phyloP scores from a whole-genome alignment of 208 protist genomes.

The Phytomonas sp. region DNA sequence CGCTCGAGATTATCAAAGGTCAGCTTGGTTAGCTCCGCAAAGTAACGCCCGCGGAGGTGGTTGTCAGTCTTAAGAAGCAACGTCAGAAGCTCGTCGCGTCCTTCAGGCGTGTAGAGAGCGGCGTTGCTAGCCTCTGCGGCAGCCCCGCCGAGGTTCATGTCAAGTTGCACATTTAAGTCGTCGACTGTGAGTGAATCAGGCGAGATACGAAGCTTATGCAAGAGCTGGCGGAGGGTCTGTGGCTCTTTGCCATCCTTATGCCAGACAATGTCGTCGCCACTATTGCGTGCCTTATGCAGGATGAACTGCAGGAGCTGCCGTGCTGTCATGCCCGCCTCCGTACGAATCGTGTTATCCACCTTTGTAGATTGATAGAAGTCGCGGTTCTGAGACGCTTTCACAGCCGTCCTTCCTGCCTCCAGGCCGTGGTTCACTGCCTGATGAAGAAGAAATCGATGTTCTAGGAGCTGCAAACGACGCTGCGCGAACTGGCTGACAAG shows the following conservation, averaged over 20 bases:
- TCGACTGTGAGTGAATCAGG: conserved; percentile 91
- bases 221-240: conserved; percentile 77
- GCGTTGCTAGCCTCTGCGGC: conserved; percentile 4
- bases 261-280: conserved; percentile 90
- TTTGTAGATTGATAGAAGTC: conserved; percentile 95
- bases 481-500: conserved; percentile 78
- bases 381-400: conserved; percentile 78
- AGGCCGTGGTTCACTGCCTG: conserved; percentile 84
- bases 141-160: conserved; percentile 32
- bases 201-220: conserved; percentile 58
- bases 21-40: conserved; percentile 95
- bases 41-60: conserved; percentile 95
- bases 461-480: conserved; percentile 82
- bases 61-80: conserved; percentile 99
- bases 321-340: conserved; percentile 91
- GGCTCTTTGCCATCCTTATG: conserved; percentile 70
- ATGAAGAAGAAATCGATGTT: conserved; percentile 90
- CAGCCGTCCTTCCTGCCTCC: conserved; percentile 67
- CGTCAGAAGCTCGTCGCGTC: conserved; percentile 83
- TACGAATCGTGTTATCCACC: conserved; percentile 96
- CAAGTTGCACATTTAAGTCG: conserved; percentile 92
- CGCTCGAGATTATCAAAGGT: conserved; percentile 93
- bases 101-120: conserved; percentile 11
- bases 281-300: conserved; percentile 88
- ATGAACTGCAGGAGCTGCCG: conserved; percentile 95